These are phyloP conservation scores for Debaryomyces sp. DNA, from an alignment of 1,139 yeast genomes.

Conservation along the genomic window DNA sequence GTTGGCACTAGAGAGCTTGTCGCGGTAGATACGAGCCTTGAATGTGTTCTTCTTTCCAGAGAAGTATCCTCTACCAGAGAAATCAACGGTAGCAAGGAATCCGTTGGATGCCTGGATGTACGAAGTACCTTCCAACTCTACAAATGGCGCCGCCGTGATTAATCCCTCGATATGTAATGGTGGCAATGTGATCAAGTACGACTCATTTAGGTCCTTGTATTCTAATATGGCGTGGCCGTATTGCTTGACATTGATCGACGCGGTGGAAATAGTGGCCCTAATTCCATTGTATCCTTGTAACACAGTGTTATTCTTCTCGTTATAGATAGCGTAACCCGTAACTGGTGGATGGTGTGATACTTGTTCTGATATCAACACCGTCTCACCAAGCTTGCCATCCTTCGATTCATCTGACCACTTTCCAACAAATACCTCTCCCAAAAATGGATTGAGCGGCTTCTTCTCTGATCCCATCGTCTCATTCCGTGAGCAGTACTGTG, in stretches of 20 bases:
- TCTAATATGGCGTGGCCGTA: conserved; percentile 84
- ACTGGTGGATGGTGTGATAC: conserved; percentile 96
- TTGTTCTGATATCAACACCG: conserved; percentile 81
- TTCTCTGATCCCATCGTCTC: conserved; percentile 92
- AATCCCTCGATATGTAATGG: conserved; percentile 96
- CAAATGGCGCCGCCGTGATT: conserved; percentile 85
- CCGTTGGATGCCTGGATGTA: conserved; percentile 83
- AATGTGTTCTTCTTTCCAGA: conserved; percentile 94
- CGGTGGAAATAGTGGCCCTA: conserved; percentile 79
- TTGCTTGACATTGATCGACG: conserved; percentile 83
- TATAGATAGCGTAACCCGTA: conserved; percentile 81
- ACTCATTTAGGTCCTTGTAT: conserved; percentile 62
- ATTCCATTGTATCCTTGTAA: conserved; percentile 90
- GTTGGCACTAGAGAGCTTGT: conserved; percentile 46
- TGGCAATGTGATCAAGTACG: conserved; percentile 84
- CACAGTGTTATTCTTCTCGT: conserved; percentile 66
- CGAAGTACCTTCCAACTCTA: conserved; percentile 84
- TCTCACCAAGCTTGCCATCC: conserved; percentile 59
- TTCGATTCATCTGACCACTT: conserved; percentile 65
- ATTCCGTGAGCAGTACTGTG: conserved; percentile 91
- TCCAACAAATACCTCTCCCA: conserved; percentile 92
- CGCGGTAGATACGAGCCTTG: conserved; percentile 77
- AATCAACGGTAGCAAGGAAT: conserved; percentile 72
- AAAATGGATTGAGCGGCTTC: conserved; percentile 92
- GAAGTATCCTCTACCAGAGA: conserved; percentile 91